These are phyloP conservation scores for Apiospora sp. DNA, from an alignment of 2,329 filamentous ascomycete species.

Conservation along the genomic window DNA sequence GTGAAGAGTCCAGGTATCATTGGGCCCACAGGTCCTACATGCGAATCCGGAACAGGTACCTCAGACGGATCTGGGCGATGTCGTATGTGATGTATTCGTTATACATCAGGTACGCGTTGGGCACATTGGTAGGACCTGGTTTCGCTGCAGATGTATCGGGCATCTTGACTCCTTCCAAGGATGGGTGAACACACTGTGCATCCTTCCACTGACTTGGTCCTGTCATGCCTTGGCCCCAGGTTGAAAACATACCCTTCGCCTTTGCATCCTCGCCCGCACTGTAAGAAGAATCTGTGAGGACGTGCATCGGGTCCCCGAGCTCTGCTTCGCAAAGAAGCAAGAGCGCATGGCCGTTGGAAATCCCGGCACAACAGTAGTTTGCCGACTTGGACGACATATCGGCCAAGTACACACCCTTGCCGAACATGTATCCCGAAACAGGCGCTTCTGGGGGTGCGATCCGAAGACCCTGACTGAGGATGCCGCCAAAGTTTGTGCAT, in stretches of 20 bases:
- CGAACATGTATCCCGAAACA: conserved; percentile 85
- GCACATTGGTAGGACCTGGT: conserved; percentile 57
- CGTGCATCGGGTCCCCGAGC: conserved; percentile 77
- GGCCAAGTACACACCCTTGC: conserved; percentile 87
- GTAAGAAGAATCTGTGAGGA: conserved; percentile 65
- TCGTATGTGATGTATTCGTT: conserved; percentile 81
- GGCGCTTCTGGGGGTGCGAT: conserved; percentile 89
- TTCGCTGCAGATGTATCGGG: conserved; percentile 54
- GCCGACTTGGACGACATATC: conserved; percentile 87
- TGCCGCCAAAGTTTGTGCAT: conserved; percentile 85
- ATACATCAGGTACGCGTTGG: conserved; percentile 62
- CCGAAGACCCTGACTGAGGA: conserved; percentile 86
- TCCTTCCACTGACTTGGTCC: conserved; percentile 80
- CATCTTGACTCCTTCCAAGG: conserved; percentile 74
- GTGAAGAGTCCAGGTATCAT: not conserved
- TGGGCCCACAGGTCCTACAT: conserved; percentile 46
- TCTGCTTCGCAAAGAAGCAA: conserved; percentile 86
- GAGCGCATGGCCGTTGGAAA: conserved; percentile 74
- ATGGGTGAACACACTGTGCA: conserved; percentile 69
- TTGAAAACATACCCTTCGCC: conserved; percentile 67
- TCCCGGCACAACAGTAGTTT: conserved; percentile 72
- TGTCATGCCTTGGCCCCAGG: conserved; percentile 72
- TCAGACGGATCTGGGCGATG: conserved; percentile 71
- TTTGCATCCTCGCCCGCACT: conserved; percentile 71
- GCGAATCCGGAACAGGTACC: conserved; percentile 73